phyloP scores from a whole-genome alignment of 345 rosid genomes.

The Ailanthus altissimus region DNA sequence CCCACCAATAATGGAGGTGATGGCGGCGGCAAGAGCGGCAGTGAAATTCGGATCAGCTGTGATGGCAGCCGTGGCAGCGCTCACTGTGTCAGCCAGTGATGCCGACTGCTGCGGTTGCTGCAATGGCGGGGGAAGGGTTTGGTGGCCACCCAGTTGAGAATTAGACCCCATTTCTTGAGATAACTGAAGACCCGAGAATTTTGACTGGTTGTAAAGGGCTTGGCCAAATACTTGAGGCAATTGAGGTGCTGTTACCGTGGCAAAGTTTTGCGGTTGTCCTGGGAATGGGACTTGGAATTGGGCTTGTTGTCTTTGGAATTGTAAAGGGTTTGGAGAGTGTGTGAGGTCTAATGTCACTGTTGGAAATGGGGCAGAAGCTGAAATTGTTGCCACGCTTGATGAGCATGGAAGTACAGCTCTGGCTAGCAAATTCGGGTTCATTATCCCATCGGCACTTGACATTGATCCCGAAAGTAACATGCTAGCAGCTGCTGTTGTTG shows the following conservation, averaged over 20 bases:
- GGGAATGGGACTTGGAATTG: conserved; percentile 49
- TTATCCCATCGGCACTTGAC: conserved; percentile 84
- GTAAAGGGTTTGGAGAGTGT: conserved; percentile 59
- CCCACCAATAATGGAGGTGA: conserved; percentile 72
- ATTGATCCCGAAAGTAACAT: conserved; percentile 93
- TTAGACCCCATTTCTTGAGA: conserved; percentile 49
- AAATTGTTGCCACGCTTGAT: conserved; percentile 88
- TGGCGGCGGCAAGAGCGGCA: conserved; percentile 89
- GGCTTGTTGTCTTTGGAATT: conserved; percentile 42
- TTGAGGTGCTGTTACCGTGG: conserved; percentile 28
- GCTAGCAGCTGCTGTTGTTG: conserved; percentile 81
- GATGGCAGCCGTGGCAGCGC: conserved; percentile 83
- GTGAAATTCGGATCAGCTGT: conserved; percentile 93
- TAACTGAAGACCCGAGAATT: conserved; percentile 82
- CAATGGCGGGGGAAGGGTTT: conserved; percentile 24
- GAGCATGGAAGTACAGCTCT: conserved; percentile 89
- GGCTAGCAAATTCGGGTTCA: conserved; percentile 84
- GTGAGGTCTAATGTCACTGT: conserved; percentile 96
- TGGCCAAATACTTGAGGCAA: conserved; percentile 73
- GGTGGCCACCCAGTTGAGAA: conserved; percentile 41
- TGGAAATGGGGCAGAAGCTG: conserved; percentile 97
- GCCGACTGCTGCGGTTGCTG: conserved; percentile 38
- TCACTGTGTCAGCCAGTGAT: conserved; percentile 52
- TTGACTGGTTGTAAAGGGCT: conserved; percentile 75
- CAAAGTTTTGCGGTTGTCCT: conserved; percentile 39